Percentiles rank a stretch among this genome's conserved stretches.
Conservation (phyloP, 2,329 filamentous ascomycete genomes). For the Pestalotiopsis sp. region DNA sequence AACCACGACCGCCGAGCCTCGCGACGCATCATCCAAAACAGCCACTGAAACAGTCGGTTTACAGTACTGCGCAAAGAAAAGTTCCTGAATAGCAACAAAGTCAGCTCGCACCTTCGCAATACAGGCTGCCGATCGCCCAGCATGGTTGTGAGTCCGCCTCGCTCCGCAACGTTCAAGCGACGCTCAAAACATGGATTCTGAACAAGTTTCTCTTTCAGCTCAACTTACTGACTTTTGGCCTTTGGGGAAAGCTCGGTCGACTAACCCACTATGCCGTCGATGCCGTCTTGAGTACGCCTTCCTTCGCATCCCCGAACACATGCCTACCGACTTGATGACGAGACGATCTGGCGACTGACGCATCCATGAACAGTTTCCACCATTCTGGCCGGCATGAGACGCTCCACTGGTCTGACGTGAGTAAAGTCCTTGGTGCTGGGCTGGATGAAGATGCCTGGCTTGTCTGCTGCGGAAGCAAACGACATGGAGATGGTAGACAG, state of each 20-base stretch:
- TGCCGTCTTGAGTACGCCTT: constrained; percentile 79
- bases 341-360: constrained; percentile 19
- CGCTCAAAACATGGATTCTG: constrained; percentile 33
- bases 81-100: not conserved
- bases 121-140: not conserved
- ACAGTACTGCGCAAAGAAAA: not conserved
- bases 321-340: not conserved
- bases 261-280: constrained; percentile 96
- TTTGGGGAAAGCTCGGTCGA: constrained; percentile 82
- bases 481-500: not conserved
- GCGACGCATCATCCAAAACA: not conserved
- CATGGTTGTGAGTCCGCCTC: constrained; percentile 16
- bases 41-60: not conserved
- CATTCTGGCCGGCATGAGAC: constrained; percentile 95
- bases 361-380: constrained; percentile 71
- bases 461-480: constrained; percentile 5
- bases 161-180: not conserved
- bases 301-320: not conserved
- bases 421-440: constrained; percentile 40
- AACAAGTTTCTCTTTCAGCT: constrained; percentile 55
- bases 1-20: not conserved
- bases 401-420: constrained; percentile 97
- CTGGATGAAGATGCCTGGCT: not conserved
- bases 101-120: not conserved
- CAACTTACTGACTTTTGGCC: constrained; percentile 69